Base-by-base conservation (phyloP, 2,329 filamentous ascomycete genomes). In the Pseudogymnoascus sp. region DNA sequence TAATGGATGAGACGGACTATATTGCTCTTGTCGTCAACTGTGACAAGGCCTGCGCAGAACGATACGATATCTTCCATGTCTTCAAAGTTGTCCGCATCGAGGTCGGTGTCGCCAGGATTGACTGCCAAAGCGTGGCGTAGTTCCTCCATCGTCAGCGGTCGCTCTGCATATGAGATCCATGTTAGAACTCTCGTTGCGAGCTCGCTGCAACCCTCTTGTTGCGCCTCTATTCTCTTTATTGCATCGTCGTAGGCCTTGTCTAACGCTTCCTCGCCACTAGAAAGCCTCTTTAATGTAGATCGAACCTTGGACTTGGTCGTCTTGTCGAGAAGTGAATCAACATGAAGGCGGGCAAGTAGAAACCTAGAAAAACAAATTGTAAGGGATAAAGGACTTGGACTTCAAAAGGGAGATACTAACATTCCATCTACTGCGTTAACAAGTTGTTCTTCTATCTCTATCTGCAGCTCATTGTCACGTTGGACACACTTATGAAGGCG, bases 1-100 rank as follows among this genome's bases (percentile, higher is more conserved):
- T 65, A 68, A 63, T 72, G 71, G 5, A 70, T 64, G 4, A 72
- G 59, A 13, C 69, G 65, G 19, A 70, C 60, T 14, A 26, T 31
- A 53, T 53, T 26, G 29, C 47, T 53, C 19, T 53, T 10, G 13
- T 24, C 21, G 21, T 53, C 47, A 53, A 72, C 63, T 4, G 64
- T 65, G 14, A 66, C 31, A 13, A 63, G 70, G n/a, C 66, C 66
- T 47, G 65, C 44, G 35, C 72, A 69, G 14, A 72, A 33, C 5
- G 64, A 66, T 16, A 72, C 66, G 3, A 72, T 59, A 7, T 69
- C 69, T 31, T 63, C 62, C 47, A 26, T 11, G 6, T 31, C 29
- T 31, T 24, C 21, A 24, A 53, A 31, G 29, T 53, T 16, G 21
- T 53, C 47, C 19, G 2, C 10, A 26, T 53, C 47, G 8, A 53